Evolutionary conservation across 208 protist genomes (phyloP).

Genomic region (Wallacemonas collosoma): DNA sequence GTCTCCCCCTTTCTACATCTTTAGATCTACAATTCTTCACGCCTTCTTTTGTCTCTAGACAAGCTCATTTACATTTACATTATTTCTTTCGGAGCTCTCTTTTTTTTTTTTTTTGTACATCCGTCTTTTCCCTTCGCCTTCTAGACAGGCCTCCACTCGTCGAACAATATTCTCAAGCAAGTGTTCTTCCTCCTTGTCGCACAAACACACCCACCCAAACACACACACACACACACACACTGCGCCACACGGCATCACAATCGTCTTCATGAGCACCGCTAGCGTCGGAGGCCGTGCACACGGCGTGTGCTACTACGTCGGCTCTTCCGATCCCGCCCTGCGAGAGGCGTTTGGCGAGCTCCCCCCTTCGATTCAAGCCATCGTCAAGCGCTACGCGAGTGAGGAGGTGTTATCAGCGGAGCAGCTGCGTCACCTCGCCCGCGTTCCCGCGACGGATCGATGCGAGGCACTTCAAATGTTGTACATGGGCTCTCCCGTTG

Average conservation of each 20-base stretch:
- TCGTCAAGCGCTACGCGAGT: constrained; percentile 42
- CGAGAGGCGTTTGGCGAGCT: constrained; percentile 22
- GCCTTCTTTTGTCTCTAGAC: constrained; percentile 13
- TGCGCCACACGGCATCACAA: too few species aligned
- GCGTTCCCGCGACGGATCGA: constrained; percentile 39
- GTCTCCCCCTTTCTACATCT: constrained; percentile 9
- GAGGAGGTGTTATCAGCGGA: constrained; percentile 30
- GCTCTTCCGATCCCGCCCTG: neutral
- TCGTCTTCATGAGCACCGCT: neutral
- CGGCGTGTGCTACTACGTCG: constrained; percentile 6
- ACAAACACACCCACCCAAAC: constrained; percentile 8
- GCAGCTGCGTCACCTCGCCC: constrained; percentile 34
- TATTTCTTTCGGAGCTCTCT: neutral
- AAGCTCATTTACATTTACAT: neutral
- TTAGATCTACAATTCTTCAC: constrained; percentile 8
- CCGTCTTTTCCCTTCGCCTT: neutral
- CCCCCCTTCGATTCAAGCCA: constrained; percentile 61
- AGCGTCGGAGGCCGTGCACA: neutral
- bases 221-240: neutral
- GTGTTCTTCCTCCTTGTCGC: constrained; percentile 2
- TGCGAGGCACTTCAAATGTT: constrained; percentile 66
- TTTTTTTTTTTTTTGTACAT: constrained; percentile 15
- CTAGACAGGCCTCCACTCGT: too few species aligned
- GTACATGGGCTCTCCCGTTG: constrained; percentile 49
- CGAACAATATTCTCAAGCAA: neutral